A percentile compares a stretch with the other conserved stretches of the same genome.
Evolutionary conservation across 495 filamentous ascomycete genomes (phyloP).

Genomic region (Halenospora varia): DNA sequence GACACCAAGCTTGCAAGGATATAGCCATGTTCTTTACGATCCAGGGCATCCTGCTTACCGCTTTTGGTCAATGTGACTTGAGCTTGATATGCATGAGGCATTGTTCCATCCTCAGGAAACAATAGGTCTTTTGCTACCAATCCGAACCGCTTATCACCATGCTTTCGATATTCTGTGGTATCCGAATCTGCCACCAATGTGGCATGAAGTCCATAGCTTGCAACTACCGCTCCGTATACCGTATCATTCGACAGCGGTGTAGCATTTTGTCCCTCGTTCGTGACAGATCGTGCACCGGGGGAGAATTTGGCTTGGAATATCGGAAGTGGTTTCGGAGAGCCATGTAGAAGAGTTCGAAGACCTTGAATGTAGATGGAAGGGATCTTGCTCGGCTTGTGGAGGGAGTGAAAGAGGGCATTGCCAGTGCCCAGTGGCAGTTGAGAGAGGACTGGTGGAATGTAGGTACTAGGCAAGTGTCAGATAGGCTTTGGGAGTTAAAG

Average conservation of each 20-base stretch:
- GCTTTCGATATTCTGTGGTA: conserved; percentile 67
- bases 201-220: conserved; percentile 85
- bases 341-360: conserved; percentile 55
- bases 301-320: conserved; percentile 64
- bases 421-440: conserved; percentile 80
- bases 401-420: conserved; percentile 79
- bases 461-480: neutral
- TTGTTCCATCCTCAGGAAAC: conserved; percentile 49
- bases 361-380: conserved; percentile 29
- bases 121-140: conserved; percentile 77
- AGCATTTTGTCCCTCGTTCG: conserved; percentile 31
- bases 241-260: conserved; percentile 24
- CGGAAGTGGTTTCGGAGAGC: conserved; percentile 41
- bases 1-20: conserved; percentile 70
- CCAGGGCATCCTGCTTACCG: conserved; percentile 27
- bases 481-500: neutral
- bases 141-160: conserved; percentile 72
- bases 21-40: conserved; percentile 58
- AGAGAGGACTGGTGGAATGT: conserved; percentile 50
- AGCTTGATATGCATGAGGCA: conserved; percentile 66
- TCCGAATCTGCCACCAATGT: conserved; percentile 85
- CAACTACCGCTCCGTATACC: conserved; percentile 76
- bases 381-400: conserved; percentile 33
- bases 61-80: conserved; percentile 36
- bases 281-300: conserved; percentile 51